Percentiles rank a stretch among this genome's conserved stretches.
Conservation (phyloP, 75 land plant species). For the Sequoia sempervirens region DNA sequence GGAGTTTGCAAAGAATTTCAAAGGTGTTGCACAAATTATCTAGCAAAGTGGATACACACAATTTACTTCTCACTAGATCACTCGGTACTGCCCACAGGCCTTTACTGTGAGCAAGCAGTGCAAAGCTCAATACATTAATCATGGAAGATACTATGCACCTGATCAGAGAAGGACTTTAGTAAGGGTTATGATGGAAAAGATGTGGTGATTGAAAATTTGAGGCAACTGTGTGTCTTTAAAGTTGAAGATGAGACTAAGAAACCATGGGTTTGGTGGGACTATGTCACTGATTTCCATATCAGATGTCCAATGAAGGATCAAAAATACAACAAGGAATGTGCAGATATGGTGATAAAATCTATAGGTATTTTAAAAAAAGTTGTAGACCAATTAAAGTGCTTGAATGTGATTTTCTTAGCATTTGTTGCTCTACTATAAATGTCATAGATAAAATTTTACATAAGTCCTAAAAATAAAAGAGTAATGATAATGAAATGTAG, state of each 20-base stretch:
- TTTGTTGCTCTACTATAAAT: no score
- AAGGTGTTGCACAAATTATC: no score
- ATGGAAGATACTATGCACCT: constrained; percentile 92
- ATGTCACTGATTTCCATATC: no score
- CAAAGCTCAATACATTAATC: constrained; percentile 91
- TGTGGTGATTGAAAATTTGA: constrained; percentile 80
- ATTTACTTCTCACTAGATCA: constrained; percentile 91
- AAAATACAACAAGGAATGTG: no score
- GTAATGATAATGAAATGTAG: no score
- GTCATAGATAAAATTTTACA: no score
- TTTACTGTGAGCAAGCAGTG: constrained; percentile 79
- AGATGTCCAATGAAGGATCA: no score
- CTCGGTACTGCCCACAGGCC: constrained; percentile 89
- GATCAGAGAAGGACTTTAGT: constrained; percentile 84
- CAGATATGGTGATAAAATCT: constrained; percentile 63
- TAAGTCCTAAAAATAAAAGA: no score
- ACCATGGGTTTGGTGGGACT: constrained; percentile 93
- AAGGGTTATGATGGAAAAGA: constrained; percentile 87
- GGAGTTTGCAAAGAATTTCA: no score
- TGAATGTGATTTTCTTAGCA: background rate
- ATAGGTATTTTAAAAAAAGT: constrained; percentile 37
- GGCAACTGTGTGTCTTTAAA: constrained; percentile 73
- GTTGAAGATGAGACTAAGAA: constrained; percentile 67
- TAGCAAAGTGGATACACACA: constrained; percentile 67
- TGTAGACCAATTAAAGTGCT: background rate